These are phyloP conservation scores for Globisporangium spiculum DNA, from an alignment of 352 stramenopile species.

Conservation along the genomic window DNA sequence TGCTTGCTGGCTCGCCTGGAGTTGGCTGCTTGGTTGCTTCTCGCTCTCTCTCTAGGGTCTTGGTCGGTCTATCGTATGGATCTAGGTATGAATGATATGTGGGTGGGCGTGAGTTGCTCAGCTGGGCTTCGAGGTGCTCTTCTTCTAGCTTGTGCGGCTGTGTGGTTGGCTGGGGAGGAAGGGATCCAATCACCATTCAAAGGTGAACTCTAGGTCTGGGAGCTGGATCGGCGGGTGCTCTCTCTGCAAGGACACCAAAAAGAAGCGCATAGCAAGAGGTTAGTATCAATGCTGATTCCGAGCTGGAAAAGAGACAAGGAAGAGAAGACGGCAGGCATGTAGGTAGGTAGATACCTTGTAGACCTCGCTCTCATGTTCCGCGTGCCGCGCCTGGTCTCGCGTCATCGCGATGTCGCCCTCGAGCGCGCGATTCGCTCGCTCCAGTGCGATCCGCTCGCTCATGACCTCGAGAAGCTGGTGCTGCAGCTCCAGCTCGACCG, in stretches of 20 bases:
- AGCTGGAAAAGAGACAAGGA: background rate
- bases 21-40: background rate
- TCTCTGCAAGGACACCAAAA: background rate
- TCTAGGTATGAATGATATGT: background rate
- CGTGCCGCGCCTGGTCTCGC: slow-evolving; percentile 4
- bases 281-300: background rate
- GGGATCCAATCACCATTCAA: slow-evolving; percentile 14
- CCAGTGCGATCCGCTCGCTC: slow-evolving; percentile 7
- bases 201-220: slow-evolving; percentile 11
- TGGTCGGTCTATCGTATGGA: background rate
- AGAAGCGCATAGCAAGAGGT: background rate
- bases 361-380: background rate
- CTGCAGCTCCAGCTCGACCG: slow-evolving; percentile 21
- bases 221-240: slow-evolving; percentile 11
- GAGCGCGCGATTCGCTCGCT: slow-evolving; percentile 12
- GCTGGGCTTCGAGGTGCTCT: background rate
- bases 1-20: background rate
- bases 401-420: slow-evolving; percentile 12
- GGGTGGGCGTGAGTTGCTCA: background rate
- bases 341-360: slow-evolving; percentile 1
- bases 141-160: background rate
- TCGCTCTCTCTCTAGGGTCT: slow-evolving; percentile 2
- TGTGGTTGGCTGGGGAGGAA: background rate
- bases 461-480: slow-evolving; percentile 19
- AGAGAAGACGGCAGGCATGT: no score